Evolutionary conservation across 441 rosid species (phyloP).

Genomic region (Dalechampia spathulata): DNA sequence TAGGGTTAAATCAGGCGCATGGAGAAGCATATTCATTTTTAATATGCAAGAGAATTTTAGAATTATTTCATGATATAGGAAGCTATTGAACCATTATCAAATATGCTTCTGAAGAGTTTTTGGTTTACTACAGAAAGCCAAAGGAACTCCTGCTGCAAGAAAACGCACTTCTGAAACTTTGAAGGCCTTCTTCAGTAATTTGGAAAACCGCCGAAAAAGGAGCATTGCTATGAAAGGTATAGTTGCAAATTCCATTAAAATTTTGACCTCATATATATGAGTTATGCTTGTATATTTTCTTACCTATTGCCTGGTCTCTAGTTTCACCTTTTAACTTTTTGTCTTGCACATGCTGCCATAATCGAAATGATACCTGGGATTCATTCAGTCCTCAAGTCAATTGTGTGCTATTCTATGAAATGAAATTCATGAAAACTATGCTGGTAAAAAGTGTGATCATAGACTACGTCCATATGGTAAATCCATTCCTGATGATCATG

Average conservation of each 20-base stretch:
- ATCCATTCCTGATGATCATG: background rate
- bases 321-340: background rate
- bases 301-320: background rate
- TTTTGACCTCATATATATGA: background rate
- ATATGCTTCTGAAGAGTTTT: background rate
- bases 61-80: background rate
- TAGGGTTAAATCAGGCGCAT: background rate
- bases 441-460: background rate
- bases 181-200: constrained; percentile 74
- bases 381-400: background rate
- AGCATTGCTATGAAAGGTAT: constrained; percentile 92
- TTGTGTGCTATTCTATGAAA: background rate
- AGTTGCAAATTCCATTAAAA: constrained; percentile 4
- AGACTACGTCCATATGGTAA: background rate
- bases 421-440: background rate
- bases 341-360: background rate
- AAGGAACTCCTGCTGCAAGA: constrained; percentile 82
- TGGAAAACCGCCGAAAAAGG: constrained; percentile 69
- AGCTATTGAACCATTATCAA: constrained; percentile 1
- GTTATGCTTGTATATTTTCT: background rate
- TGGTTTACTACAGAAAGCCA: constrained; percentile 53
- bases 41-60: background rate
- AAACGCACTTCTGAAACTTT: constrained; percentile 67
- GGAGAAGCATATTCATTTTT: background rate
- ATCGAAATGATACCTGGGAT: background rate